Base-by-base conservation (phyloP, 2,329 filamentous ascomycete species). In the Pseudogymnoascus pannorum region DNA sequence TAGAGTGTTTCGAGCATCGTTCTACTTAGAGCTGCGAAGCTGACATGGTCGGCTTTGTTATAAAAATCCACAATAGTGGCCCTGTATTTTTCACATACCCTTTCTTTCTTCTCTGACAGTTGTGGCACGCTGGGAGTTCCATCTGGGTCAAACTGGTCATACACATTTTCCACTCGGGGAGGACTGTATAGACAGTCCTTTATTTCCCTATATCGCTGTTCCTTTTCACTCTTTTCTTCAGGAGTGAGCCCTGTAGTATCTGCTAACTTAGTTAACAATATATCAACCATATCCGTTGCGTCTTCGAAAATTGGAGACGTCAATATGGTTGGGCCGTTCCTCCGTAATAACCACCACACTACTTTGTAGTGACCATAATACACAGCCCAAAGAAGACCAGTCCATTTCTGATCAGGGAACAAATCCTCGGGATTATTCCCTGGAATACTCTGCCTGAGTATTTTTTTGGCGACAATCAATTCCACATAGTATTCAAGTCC, bases 61-160 rank as follows among this genome's bases (percentile, higher is more conserved):
- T 54, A 54, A 54, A 54, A 54, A 54, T 54, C 48, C 11, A 54
- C 48, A 5, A 54, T 54, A 18, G 48, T 54, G 24, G 24, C 48
- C n/a, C n/a, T 31, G 4, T 54, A 54, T 20, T 54, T 31, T 7
- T 54, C 16, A 4, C 48, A 54, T 18, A 31, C 24, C 11, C 2
- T 31, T 54, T 54, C n/a, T n/a, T 54, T 54, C 26, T 54, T 16
- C 24, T 5, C 8, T n/a, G 48, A 7, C 5, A 31, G 48, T 4
- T 54, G 48, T 31, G 48, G 48, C 9, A 54, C 48, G 1, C 26
- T 54, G n/a, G 48, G 48, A 12, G n/a, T 18, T 12, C 48, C 48
- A 31, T 29, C 24, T 12, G n/a, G 24, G 5, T 54, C 48, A 26
- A 12, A 54, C 48, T 18, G 26, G 48, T 54, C 24, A 31, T 31